Evolutionary conservation across 495 filamentous ascomycete species (phyloP).

Genomic region (Apiosordaria backusii): DNA sequence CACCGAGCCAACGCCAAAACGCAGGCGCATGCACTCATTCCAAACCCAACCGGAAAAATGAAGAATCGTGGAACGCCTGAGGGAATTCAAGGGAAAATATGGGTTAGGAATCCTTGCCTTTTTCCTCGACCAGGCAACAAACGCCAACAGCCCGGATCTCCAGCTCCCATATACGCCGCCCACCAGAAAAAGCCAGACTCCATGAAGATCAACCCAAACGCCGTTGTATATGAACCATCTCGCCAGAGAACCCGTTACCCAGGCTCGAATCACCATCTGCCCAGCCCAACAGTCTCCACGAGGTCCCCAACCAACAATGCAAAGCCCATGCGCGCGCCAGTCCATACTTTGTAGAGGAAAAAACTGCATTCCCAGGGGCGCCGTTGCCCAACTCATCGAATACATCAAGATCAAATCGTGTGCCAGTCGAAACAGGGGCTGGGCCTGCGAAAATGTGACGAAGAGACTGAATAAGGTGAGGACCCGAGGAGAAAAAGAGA

Average conservation of each 20-base stretch:
- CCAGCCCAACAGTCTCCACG: slow-evolving; percentile 1
- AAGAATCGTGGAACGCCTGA: neutral
- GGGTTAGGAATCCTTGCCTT: neutral
- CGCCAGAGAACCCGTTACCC: slow-evolving; percentile 4
- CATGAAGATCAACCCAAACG: neutral
- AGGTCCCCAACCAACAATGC: slow-evolving; percentile 4
- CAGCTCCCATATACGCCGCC: neutral
- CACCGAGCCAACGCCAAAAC: neutral
- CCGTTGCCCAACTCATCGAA: neutral
- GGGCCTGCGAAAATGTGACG: neutral
- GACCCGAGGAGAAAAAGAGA: neutral
- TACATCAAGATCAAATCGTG: neutral
- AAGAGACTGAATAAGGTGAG: neutral
- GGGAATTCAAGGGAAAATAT: neutral
- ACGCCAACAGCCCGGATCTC: neutral
- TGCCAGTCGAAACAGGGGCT: no score
- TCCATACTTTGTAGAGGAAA: neutral
- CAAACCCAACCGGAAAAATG: neutral
- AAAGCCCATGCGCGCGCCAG: slow-evolving; percentile 8
- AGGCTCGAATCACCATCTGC: neutral
- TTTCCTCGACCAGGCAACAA: neutral
- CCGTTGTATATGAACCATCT: slow-evolving; percentile 15
- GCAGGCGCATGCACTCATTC: neutral
- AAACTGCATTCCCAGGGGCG: neutral
- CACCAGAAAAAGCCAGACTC: neutral